Evolutionary conservation across 2,329 filamentous ascomycete species (phyloP).

Genomic region (Didymella lethalis): DNA sequence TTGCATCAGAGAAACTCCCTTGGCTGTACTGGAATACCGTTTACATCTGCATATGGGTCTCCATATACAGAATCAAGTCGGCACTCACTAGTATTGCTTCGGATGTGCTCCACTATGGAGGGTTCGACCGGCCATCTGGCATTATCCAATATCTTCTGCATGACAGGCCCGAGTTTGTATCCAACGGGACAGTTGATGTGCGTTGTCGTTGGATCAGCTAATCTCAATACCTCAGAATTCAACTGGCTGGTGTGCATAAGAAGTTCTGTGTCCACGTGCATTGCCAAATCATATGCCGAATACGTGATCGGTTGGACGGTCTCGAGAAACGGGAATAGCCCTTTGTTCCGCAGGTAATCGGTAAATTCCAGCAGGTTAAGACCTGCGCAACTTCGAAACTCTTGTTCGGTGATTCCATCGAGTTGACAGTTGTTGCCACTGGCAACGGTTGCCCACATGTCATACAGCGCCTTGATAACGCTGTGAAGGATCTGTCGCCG

Average conservation of each 20-base stretch:
- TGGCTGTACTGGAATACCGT: not conserved
- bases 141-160: not conserved
- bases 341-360: not conserved
- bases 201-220: not conserved
- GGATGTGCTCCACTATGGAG: not conserved
- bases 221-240: not conserved
- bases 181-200: conserved; percentile 12
- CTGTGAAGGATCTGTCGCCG: conserved; percentile 8
- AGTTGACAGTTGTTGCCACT: conserved; percentile 5
- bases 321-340: conserved; percentile 11
- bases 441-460: conserved; percentile 3
- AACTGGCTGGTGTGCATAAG: not conserved
- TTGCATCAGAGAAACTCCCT: not conserved
- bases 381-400: conserved; percentile 4
- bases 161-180: not conserved
- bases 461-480: conserved; percentile 8
- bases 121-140: conserved; percentile 2
- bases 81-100: conserved; percentile 3
- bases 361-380: conserved; percentile 8
- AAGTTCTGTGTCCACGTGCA: not conserved
- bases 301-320: not conserved
- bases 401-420: not conserved
- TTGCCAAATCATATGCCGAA: conserved; percentile 1
- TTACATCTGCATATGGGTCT: not conserved
- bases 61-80: not conserved